Conservation (phyloP, 2,329 filamentous ascomycete genomes). For the Helotiales sp. region DNA sequence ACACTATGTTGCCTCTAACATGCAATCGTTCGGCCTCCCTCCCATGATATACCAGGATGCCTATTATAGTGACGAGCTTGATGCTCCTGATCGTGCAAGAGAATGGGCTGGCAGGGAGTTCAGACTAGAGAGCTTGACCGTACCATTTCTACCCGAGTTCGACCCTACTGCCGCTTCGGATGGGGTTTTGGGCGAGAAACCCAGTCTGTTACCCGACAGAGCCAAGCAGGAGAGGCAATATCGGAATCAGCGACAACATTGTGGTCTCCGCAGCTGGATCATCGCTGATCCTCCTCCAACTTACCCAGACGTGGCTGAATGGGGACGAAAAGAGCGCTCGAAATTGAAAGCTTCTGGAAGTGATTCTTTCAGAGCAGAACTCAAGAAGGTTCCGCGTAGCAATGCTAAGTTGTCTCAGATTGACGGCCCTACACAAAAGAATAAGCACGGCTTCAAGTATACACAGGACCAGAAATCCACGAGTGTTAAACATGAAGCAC, state of each 20-base stretch:
- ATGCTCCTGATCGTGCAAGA: conserved; percentile 76
- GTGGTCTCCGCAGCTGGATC: conserved; percentile 76
- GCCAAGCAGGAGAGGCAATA: conserved; percentile 56
- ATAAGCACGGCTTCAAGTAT: conserved; percentile 83
- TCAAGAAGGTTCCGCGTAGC: conserved; percentile 19
- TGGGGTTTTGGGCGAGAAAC: conserved; percentile 60
- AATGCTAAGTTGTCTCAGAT: conserved; percentile 74
- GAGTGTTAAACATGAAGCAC: conserved; percentile 79
- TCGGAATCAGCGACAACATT: conserved; percentile 58
- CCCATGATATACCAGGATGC: conserved; percentile 82
- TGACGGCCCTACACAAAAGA: conserved; percentile 83
- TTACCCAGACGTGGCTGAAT: conserved; percentile 69
- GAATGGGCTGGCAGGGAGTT: conserved; percentile 92
- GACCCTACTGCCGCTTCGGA: conserved; percentile 64
- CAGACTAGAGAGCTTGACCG: conserved; percentile 72
- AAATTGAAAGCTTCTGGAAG: conserved; percentile 27
- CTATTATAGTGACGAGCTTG: conserved; percentile 81
- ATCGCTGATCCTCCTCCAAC: conserved; percentile 73
- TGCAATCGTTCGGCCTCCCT: conserved; percentile 63
- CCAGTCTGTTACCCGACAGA: conserved; percentile 54
- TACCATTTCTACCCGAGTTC: conserved; percentile 83
- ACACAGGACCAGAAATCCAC: conserved; percentile 76
- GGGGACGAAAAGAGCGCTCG: conserved; percentile 57
- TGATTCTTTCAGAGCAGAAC: neutral
- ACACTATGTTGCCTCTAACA: conserved; percentile 58